A percentile compares a stretch with the other conserved stretches of the same genome.
Evolutionary conservation across 305 asterid genomes (phyloP).

Genomic region (Fraxinus ornus): DNA sequence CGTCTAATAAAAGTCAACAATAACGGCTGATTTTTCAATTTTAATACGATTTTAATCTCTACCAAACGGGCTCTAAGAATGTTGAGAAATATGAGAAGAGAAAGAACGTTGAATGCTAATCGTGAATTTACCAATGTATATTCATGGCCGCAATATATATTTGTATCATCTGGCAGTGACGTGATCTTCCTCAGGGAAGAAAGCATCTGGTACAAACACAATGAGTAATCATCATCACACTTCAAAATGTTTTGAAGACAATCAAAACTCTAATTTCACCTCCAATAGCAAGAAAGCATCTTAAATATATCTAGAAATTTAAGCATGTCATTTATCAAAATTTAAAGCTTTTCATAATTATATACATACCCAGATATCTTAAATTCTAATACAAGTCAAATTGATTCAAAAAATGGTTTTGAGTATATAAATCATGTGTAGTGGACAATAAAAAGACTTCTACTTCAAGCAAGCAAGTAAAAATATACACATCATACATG

Average conservation of each 20-base stretch:
- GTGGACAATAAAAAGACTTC: not conserved
- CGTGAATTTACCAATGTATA: conserved; percentile 66
- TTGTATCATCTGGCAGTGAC: conserved; percentile 78
- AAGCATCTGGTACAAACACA: conserved; percentile 61
- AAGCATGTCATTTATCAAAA: not conserved
- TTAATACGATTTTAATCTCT: too few species aligned
- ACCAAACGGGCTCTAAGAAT: not conserved
- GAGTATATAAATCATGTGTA: not conserved
- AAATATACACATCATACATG: not conserved
- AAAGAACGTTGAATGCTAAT: conserved; percentile 9
- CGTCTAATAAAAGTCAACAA: too few species aligned
- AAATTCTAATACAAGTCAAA: not conserved
- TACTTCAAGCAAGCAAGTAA: not conserved
- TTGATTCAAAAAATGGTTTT: not conserved
- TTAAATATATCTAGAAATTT: not conserved
- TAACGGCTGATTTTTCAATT: too few species aligned
- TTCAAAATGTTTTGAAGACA: not conserved
- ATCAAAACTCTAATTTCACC: not conserved
- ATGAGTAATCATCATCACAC: not conserved
- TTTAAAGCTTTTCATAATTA: not conserved
- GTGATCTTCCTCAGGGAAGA: conserved; percentile 69
- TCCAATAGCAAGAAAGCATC: not conserved
- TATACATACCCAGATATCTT: not conserved
- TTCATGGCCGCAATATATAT: conserved; percentile 88
- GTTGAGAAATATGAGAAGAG: not conserved